Percentiles rank a stretch among this genome's conserved stretches.
phyloP scores from a whole-genome alignment of 1,139 yeast genomes.

The Kurtzmaniella quercitrusa region DNA sequence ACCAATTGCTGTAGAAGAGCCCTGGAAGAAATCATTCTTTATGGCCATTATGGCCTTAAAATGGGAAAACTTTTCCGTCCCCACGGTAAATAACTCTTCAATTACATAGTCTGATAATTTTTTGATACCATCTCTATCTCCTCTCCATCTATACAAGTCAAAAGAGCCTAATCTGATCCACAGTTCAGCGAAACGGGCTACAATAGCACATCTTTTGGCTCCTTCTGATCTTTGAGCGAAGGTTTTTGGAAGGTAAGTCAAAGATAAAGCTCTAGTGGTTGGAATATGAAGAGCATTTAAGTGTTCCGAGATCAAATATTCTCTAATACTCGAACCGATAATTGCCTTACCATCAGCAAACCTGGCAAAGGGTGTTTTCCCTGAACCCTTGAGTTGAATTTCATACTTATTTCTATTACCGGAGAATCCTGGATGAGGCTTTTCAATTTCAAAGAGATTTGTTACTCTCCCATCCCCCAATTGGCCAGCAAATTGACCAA shows the following conservation, averaged over 20 bases:
- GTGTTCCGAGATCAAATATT: constrained; percentile 81
- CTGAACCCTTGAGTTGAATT: constrained; percentile 86
- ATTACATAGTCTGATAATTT: constrained; percentile 71
- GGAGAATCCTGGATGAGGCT: constrained; percentile 17
- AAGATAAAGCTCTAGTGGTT: constrained; percentile 74
- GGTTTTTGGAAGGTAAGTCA: constrained; percentile 70
- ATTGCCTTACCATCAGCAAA: constrained; percentile 98
- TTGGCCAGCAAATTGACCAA: constrained; percentile 96
- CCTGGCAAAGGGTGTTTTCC: constrained; percentile 85
- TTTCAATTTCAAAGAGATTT: constrained; percentile 67
- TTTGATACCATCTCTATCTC: constrained; percentile 60
- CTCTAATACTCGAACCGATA: constrained; percentile 79
- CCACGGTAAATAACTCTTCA: constrained; percentile 51
- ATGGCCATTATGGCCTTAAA: constrained; percentile 16
- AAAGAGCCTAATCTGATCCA: constrained; percentile 93
- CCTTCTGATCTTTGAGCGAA: constrained; percentile 61
- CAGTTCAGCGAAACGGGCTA: constrained; percentile 75
- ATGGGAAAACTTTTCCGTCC: constrained; percentile 31
- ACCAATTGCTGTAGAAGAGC: constrained; percentile 17
- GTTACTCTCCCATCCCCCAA: constrained; percentile 93
- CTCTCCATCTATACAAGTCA: constrained; percentile 74
- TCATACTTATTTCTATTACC: constrained; percentile 45
- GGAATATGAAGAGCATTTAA: constrained; percentile 82
- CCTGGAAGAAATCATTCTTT: constrained; percentile 20
- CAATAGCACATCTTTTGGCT: constrained; percentile 81